These are phyloP conservation scores for Hemileia vastatrix DNA, from an alignment of 1,284 basidiomycete species.

Conservation along the genomic window DNA sequence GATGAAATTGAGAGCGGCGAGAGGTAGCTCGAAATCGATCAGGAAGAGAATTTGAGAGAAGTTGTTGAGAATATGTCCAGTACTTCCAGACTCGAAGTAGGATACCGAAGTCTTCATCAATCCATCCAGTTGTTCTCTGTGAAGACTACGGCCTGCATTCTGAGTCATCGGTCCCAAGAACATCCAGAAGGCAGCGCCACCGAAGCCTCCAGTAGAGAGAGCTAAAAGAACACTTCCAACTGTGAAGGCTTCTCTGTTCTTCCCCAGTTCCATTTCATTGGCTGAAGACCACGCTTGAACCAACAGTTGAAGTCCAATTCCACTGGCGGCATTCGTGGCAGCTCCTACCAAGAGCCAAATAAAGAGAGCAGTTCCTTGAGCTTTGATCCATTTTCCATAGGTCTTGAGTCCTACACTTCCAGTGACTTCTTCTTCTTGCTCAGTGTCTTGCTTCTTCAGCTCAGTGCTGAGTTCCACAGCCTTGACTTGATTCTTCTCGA, in stretches of 20 bases:
- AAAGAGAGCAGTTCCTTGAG: background rate
- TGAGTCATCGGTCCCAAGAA: background rate
- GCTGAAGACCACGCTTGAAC: background rate
- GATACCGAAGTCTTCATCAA: conserved; percentile 24
- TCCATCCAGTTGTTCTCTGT: background rate
- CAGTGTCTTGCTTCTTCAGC: conserved; percentile 17
- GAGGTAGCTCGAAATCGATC: conserved; percentile 26
- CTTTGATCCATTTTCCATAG: background rate
- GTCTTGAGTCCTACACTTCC: background rate
- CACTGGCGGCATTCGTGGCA: background rate
- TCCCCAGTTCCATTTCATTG: background rate
- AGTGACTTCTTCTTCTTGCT: background rate
- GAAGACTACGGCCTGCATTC: background rate
- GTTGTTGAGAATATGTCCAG: conserved; percentile 32
- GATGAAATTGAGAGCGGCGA: conserved; percentile 23
- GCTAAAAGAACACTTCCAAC: background rate
- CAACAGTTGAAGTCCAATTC: background rate
- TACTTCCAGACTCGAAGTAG: conserved; percentile 29
- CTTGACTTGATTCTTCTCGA: background rate
- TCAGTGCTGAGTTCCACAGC: conserved; percentile 6
- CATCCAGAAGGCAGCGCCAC: background rate
- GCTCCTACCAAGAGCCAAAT: background rate
- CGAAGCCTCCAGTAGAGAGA: background rate
- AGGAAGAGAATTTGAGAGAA: conserved; percentile 35
- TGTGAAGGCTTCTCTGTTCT: background rate